These are phyloP conservation scores for Rubroshorea leprosula DNA, from an alignment of 345 rosid genomes.

Conservation along the genomic window DNA sequence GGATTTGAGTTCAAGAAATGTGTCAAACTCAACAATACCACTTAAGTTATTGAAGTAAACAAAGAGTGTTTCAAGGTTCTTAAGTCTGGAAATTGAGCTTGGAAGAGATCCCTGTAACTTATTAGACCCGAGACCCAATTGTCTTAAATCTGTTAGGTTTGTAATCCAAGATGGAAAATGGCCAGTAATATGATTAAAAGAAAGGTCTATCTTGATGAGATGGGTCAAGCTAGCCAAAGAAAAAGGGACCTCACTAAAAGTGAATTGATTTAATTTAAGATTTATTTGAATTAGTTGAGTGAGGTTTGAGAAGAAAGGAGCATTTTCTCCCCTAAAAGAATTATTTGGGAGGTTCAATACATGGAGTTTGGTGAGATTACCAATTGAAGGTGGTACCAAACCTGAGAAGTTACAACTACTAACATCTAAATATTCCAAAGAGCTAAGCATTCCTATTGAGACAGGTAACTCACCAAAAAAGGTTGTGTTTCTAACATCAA, in stretches of 20 bases:
- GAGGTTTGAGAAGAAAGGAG: slow-evolving; percentile 12
- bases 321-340: neutral
- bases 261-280: too few relatives aligned
- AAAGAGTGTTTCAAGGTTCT: neutral
- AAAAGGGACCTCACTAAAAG: neutral
- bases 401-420: neutral
- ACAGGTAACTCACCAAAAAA: neutral
- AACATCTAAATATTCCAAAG: neutral
- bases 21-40: neutral
- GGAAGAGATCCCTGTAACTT: slow-evolving; percentile 12
- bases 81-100: neutral
- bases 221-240: neutral
- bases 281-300: neutral
- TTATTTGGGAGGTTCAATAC: neutral
- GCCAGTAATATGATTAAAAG: too few relatives aligned
- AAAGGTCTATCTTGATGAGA: too few relatives aligned
- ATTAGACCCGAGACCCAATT: neutral
- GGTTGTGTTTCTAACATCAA: too few relatives aligned
- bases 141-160: slow-evolving; percentile 1
- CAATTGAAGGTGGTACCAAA: neutral
- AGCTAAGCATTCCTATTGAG: neutral
- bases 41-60: neutral
- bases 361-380: neutral
- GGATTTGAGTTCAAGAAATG: neutral
- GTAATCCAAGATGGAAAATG: neutral